These are phyloP conservation scores for Cordyceps cateniannulata DNA, from an alignment of 2,329 filamentous ascomycete species.

Conservation along the genomic window DNA sequence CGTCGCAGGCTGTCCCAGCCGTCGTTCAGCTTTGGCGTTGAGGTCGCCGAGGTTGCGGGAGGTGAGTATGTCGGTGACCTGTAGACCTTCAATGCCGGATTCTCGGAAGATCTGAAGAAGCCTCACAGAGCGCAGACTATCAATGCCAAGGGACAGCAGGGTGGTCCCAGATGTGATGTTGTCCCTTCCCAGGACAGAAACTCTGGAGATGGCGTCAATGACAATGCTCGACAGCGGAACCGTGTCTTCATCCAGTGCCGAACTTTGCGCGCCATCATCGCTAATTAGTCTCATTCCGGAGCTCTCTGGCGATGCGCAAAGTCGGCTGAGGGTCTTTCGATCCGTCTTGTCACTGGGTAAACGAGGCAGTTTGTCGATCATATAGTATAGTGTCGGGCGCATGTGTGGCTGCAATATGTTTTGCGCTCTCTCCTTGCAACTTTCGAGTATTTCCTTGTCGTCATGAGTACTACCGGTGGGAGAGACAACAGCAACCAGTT, in stretches of 20 bases:
- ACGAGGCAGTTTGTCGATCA: background rate
- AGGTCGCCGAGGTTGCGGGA: background rate
- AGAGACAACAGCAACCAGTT: background rate
- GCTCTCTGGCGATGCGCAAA: background rate
- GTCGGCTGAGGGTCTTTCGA: background rate
- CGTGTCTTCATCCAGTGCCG: background rate
- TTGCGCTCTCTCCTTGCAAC: background rate
- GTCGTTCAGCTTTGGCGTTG: background rate
- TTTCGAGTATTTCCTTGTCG: background rate
- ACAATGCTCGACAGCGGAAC: background rate
- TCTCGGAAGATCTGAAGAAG: slow-evolving; percentile 4
- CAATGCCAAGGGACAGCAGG: background rate
- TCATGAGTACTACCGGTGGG: background rate
- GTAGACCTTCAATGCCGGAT: background rate
- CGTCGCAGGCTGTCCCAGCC: background rate
- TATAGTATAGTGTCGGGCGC: background rate
- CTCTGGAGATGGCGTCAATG: background rate
- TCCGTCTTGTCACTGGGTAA: slow-evolving; percentile 1
- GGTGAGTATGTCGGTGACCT: background rate
- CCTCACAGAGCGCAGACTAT: background rate
- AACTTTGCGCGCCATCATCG: background rate
- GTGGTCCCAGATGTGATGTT: background rate
- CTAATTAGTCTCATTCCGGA: background rate
- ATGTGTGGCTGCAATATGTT: background rate
- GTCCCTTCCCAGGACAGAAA: background rate